Conservation (phyloP, 371 early-diverging fungal genomes). For the Haplosporangium sp. region DNA sequence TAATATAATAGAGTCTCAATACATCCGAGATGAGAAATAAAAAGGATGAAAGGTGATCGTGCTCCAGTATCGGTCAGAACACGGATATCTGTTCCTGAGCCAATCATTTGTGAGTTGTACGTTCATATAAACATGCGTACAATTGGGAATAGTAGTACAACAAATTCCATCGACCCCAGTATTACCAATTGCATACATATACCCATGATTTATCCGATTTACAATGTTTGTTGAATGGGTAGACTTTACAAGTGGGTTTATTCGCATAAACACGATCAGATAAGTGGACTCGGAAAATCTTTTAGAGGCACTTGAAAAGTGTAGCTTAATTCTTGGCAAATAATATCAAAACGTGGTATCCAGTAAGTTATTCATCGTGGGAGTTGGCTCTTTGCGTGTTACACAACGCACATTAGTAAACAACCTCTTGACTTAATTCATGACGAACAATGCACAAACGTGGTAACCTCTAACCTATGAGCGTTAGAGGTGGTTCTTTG, state of each 20-base stretch:
- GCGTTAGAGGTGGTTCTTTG: not conserved
- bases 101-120: not conserved
- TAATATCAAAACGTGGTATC: too few species aligned
- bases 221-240: too few species aligned
- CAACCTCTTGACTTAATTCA: not conserved
- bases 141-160: not conserved
- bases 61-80: constrained; percentile 11
- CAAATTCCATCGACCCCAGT: not conserved
- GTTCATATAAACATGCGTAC: not conserved
- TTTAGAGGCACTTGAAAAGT: too few species aligned
- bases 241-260: too few species aligned
- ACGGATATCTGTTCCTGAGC: not conserved
- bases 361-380: too few species aligned
- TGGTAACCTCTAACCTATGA: not conserved
- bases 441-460: not conserved
- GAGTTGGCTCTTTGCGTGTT: too few species aligned
- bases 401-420: not conserved
- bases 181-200: too few species aligned
- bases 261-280: too few species aligned
- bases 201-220: too few species aligned
- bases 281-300: too few species aligned
- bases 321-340: too few species aligned
- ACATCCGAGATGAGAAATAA: not conserved
- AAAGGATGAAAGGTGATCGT: not conserved
- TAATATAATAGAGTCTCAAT: not conserved